Conservation (phyloP, 1,284 basidiomycete genomes). For the Anthracocystis panici-leucophaei region DNA sequence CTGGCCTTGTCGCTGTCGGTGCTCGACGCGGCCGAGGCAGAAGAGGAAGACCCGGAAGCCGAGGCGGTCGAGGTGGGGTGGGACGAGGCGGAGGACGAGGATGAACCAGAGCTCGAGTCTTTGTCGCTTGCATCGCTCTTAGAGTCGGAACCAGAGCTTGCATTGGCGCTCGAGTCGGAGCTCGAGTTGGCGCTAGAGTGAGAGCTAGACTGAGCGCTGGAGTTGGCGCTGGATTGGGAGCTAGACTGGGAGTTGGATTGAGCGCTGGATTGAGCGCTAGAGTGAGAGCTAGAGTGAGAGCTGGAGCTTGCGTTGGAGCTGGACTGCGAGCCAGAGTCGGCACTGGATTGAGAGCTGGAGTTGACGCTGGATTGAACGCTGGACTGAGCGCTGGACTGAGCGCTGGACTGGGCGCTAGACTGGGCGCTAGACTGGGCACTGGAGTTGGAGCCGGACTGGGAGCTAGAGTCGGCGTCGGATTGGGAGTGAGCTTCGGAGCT, state of each 20-base stretch:
- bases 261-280: slow-evolving; percentile 6
- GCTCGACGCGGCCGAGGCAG: slow-evolving; percentile 17
- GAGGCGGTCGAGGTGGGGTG: slow-evolving; percentile 29
- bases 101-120: slow-evolving; percentile 5
- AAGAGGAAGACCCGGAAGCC: slow-evolving; percentile 13
- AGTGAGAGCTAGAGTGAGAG: slow-evolving; percentile 5
- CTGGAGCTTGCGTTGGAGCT: slow-evolving; percentile 9
- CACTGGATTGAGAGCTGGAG: slow-evolving; percentile 13
- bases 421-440: slow-evolving; percentile 16
- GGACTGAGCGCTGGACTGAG: slow-evolving; percentile 14
- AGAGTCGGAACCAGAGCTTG: slow-evolving; percentile 9
- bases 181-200: slow-evolving; percentile 14
- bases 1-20: slow-evolving; percentile 24
- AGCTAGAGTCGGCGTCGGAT: slow-evolving; percentile 5
- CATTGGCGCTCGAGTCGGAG: slow-evolving; percentile 12
- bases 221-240: slow-evolving; percentile 17
- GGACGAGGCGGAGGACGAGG: slow-evolving; percentile 17
- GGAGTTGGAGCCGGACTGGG: slow-evolving; percentile 15
- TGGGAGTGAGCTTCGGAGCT: slow-evolving; percentile 15
- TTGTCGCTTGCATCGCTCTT: slow-evolving; percentile 8
- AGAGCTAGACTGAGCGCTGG: slow-evolving; percentile 7
- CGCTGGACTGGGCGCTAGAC: slow-evolving; percentile 8
- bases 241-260: slow-evolving; percentile 12
- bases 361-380: slow-evolving; percentile 8
- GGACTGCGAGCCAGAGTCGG: slow-evolving; percentile 10